A percentile compares a stretch with the other conserved stretches of the same genome.
phyloP scores from a whole-genome alignment of 164 flowering plant species.

The Litsea cubeba region DNA sequence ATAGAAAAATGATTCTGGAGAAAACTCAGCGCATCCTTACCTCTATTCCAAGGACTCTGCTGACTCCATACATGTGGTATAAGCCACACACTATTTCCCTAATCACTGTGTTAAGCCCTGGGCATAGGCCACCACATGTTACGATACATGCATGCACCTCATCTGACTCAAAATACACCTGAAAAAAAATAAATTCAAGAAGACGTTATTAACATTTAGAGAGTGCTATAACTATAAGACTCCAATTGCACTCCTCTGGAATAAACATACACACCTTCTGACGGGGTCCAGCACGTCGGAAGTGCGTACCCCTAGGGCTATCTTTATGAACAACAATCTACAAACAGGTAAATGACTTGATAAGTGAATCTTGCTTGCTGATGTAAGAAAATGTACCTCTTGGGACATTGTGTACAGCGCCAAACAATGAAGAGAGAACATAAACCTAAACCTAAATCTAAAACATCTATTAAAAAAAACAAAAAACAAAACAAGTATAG shows the following conservation, averaged over 20 bases:
- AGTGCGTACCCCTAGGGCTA: constrained; percentile 73
- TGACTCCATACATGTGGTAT: constrained; percentile 82
- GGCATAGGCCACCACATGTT: constrained; percentile 96
- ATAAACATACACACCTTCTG: constrained; percentile 43
- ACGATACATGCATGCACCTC: constrained; percentile 92
- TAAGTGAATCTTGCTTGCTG: neutral
- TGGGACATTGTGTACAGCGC: neutral
- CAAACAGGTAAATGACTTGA: neutral
- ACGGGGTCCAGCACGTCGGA: constrained; percentile 88
- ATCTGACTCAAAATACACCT: constrained; percentile 84
- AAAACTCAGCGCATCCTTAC: constrained; percentile 34
- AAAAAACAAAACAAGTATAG: neutral
- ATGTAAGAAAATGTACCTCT: too few relatives aligned
- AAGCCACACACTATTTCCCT: constrained; percentile 84
- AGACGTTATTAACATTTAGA: neutral
- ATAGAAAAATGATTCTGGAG: neutral
- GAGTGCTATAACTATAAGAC: neutral
- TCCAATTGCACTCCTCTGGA: neutral
- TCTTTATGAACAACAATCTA: constrained; percentile 65
- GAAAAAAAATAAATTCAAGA: too few relatives aligned
- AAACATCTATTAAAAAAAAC: neutral
- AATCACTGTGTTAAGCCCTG: constrained; percentile 93
- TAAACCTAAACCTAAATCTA: neutral
- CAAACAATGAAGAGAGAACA: neutral
- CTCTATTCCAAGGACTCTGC: constrained; percentile 69